phyloP scores from a whole-genome alignment of 2,329 filamentous ascomycete species.

The Pseudomassariella vexata region DNA sequence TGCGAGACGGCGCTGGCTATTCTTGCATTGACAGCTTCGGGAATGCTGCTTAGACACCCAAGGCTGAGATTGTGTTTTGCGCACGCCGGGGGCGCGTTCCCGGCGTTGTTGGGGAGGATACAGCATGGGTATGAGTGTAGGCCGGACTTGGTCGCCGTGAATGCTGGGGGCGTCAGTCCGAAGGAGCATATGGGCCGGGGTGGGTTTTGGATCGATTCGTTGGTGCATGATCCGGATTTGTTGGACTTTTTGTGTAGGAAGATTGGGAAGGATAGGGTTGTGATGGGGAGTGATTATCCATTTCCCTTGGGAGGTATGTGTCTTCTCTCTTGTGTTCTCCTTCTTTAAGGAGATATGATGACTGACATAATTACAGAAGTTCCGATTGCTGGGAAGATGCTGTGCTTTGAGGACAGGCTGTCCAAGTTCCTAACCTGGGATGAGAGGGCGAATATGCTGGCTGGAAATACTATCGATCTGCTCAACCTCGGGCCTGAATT shows the following conservation, averaged over 20 bases:
- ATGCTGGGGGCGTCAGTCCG: conserved; percentile 22
- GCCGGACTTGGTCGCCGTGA: conserved; percentile 25
- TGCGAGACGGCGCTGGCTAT: conserved; percentile 28
- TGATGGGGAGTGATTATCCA: conserved; percentile 29
- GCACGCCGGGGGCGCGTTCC: conserved; percentile 29
- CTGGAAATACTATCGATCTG: conserved; percentile 26
- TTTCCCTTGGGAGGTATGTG: conserved; percentile 24
- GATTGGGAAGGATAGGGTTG: conserved; percentile 22
- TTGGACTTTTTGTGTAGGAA: conserved; percentile 26
- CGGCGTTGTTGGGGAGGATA: conserved; percentile 26
- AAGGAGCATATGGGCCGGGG: conserved; percentile 20
- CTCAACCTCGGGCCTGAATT: conserved; percentile 20
- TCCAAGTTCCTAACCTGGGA: conserved; percentile 23
- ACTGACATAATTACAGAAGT: conserved; percentile 15
- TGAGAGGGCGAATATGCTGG: conserved; percentile 23
- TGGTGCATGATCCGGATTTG: conserved; percentile 28
- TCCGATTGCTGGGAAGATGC: conserved; percentile 26
- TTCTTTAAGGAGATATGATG: too few relatives aligned
- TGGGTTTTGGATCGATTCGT: conserved; percentile 26
- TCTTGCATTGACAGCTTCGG: conserved; percentile 23
- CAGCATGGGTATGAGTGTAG: conserved; percentile 29
- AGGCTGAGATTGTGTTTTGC: conserved; percentile 26
- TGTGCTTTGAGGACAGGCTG: conserved; percentile 20
- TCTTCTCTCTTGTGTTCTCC: too few relatives aligned
- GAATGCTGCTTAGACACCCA: conserved; percentile 23